A percentile compares a stretch with the other conserved stretches of the same genome.
These are phyloP conservation scores for Sclerotinia trifoliorum DNA, from an alignment of 2,329 filamentous ascomycete species.

Conservation along the genomic window DNA sequence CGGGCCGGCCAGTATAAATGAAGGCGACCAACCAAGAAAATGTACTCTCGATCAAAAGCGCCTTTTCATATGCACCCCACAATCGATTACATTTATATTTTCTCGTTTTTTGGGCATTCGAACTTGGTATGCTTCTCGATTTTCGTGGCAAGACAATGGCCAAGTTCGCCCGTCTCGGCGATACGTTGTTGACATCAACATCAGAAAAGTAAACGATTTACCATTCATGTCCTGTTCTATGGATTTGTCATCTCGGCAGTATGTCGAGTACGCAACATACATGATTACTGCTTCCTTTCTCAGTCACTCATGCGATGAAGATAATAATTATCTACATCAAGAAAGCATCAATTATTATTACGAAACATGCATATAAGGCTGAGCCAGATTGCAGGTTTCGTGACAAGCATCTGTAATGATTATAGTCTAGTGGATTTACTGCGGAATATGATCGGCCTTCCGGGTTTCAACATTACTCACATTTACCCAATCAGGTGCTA, in stretches of 20 bases:
- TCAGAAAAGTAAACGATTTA: neutral
- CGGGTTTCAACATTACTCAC: slow-evolving; percentile 5
- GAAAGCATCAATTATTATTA: neutral
- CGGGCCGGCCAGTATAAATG: neutral
- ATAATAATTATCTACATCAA: neutral
- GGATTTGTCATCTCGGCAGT: neutral
- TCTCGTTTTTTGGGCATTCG: neutral
- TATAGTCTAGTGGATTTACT: neutral
- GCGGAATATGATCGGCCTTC: neutral
- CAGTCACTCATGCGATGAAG: neutral
- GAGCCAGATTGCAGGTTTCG: slow-evolving; percentile 1
- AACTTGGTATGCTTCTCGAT: neutral
- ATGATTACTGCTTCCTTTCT: neutral
- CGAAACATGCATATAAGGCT: slow-evolving; percentile 7
- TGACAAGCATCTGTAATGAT: neutral
- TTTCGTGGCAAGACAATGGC: no score
- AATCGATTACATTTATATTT: neutral
- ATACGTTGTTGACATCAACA: neutral
- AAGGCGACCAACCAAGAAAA: neutral
- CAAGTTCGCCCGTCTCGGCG: neutral
- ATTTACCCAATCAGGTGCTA: neutral
- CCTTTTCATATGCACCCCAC: neutral
- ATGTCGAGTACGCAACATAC: neutral
- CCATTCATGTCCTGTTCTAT: neutral
- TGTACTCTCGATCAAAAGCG: neutral